Percentiles rank a stretch among this genome's conserved stretches.
These are phyloP conservation scores for Ochromonas danica DNA, from an alignment of 108 stramenopile genomes.

Conservation along the genomic window DNA sequence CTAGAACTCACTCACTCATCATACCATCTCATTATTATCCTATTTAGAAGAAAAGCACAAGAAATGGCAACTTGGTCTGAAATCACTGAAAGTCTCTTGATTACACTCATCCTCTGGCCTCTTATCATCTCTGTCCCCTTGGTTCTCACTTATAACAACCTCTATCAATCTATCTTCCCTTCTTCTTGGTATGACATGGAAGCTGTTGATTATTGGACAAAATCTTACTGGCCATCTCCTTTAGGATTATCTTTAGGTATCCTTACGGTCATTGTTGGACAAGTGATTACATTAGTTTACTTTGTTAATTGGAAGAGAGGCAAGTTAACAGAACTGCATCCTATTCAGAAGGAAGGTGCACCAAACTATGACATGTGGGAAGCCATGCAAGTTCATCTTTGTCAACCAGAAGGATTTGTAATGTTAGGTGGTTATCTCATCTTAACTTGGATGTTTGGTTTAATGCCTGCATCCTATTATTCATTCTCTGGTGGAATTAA, in stretches of 20 bases:
- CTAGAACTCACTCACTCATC: no score
- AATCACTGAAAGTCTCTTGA: no score
- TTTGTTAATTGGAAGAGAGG: neutral
- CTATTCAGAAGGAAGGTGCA: constrained; percentile 71
- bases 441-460: constrained; percentile 76
- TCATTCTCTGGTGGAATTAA: constrained; percentile 73
- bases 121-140: neutral
- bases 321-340: neutral
- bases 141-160: constrained; percentile 2
- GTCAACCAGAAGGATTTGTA: constrained; percentile 83
- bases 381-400: constrained; percentile 71
- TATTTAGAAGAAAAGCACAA: no score
- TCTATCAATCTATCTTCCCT: neutral
- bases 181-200: neutral
- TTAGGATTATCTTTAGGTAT: neutral
- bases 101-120: neutral
- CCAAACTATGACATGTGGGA: constrained; percentile 65
- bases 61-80: no score
- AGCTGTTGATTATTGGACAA: neutral
- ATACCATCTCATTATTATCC: no score
- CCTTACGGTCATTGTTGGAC: constrained; percentile 2
- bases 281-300: neutral
- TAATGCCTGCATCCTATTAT: constrained; percentile 80
- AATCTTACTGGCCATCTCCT: neutral
- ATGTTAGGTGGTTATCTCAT: constrained; percentile 73